Conservation (phyloP, 495 filamentous ascomycete species). For the Elasticomyces elasticus region DNA sequence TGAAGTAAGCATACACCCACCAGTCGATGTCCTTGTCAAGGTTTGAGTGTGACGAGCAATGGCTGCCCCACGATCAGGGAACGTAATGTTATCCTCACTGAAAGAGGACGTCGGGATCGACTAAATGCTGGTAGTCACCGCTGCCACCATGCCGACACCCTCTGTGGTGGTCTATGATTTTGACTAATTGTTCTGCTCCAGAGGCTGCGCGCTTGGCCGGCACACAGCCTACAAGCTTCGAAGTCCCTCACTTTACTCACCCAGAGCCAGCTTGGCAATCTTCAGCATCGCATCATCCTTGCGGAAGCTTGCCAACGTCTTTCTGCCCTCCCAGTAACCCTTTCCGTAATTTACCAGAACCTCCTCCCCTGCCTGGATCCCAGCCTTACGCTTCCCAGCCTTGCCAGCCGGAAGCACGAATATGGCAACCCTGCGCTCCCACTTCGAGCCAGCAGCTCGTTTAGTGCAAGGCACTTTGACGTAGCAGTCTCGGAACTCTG, state of each 20-base stretch:
- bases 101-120: no score
- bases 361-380: constrained; percentile 50
- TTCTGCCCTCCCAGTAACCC: constrained; percentile 48
- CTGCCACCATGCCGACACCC: no score
- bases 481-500: constrained; percentile 47
- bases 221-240: no score
- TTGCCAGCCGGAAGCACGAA: constrained; percentile 50
- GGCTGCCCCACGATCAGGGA: no score
- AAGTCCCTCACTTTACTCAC: neutral
- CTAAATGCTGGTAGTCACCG: no score
- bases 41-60: no score
- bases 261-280: constrained; percentile 10
- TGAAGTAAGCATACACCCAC: no score
- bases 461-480: constrained; percentile 26
- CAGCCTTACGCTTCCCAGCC: constrained; percentile 40
- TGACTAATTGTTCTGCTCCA: no score
- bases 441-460: constrained; percentile 29
- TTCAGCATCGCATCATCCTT: constrained; percentile 15
- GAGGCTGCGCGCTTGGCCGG: no score
- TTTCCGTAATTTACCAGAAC: constrained; percentile 60
- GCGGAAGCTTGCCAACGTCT: constrained; percentile 11
- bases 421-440: constrained; percentile 45
- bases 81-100: no score
- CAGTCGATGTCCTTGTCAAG: no score
- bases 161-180: no score